phyloP scores from a whole-genome alignment of 140 eudicot species.

The Bidens hawaiensis region DNA sequence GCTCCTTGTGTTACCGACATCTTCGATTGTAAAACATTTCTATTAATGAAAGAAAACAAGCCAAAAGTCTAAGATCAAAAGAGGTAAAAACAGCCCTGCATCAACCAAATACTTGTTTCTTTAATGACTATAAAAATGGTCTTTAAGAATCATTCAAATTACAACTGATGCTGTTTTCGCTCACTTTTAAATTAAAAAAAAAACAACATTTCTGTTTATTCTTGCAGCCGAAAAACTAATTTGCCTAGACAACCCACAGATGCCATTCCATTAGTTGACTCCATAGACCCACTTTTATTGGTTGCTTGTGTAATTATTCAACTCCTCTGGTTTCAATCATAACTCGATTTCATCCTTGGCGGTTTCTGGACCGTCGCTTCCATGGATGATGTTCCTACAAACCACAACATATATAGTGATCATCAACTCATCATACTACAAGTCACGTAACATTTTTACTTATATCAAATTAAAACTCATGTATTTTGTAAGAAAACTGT shows the following conservation, averaged over 20 bases:
- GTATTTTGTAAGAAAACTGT: too few species aligned
- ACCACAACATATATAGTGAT: background rate
- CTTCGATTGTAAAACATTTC: too few species aligned
- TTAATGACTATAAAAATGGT: too few species aligned
- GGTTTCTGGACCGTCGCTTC: conserved; percentile 86
- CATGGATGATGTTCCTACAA: conserved; percentile 69
- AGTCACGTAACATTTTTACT: background rate
- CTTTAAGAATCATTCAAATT: background rate
- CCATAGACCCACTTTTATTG: conserved; percentile 76
- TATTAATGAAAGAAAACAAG: too few species aligned
- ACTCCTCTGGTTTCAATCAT: conserved; percentile 77
- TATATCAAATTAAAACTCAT: background rate
- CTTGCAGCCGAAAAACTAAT: conserved; percentile 21
- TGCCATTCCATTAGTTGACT: conserved; percentile 38
- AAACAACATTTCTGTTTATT: conserved; percentile 8
- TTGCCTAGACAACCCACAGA: conserved; percentile 13
- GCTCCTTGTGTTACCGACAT: too few species aligned
- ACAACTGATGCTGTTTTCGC: conserved; percentile 24
- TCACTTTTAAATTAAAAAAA: conserved; percentile 8
- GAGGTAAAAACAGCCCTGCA: background rate
- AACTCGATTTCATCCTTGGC: too few species aligned
- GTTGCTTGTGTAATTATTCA: conserved; percentile 57
- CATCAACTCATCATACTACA: conserved; percentile 1
- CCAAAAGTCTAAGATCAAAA: background rate
- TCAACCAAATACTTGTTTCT: too few species aligned